phyloP scores from a whole-genome alignment of 768 basidiomycete species.

The Leccinum obscurum region DNA sequence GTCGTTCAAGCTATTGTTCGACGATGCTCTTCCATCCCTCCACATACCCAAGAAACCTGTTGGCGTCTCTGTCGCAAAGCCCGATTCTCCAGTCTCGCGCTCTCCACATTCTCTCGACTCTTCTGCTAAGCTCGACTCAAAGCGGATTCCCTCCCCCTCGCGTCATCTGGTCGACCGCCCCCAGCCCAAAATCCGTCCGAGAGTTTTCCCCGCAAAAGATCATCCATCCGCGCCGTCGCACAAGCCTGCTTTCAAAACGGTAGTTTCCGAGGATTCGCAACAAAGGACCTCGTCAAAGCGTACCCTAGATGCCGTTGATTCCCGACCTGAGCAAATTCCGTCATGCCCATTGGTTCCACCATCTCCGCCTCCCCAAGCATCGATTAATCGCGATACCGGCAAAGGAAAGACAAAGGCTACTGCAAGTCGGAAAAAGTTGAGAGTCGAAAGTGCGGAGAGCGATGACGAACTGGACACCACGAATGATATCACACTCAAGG shows the following conservation, averaged over 20 bases:
- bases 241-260: constrained; percentile 1
- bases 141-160: background rate
- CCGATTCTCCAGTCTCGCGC: background rate
- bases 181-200: constrained; percentile 6
- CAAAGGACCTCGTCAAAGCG: constrained; percentile 45
- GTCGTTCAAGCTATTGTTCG: constrained; percentile 68
- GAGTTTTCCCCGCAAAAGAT: constrained; percentile 17
- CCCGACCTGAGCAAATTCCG: constrained; percentile 7
- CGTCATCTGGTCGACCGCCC: constrained; percentile 3
- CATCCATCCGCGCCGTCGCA: background rate
- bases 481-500: constrained; percentile 23
- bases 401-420: constrained; percentile 42
- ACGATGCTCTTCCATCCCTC: constrained; percentile 42
- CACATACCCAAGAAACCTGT: constrained; percentile 18
- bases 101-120: constrained; percentile 1
- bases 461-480: constrained; percentile 23
- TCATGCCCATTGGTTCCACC: constrained; percentile 53
- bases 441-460: constrained; percentile 36
- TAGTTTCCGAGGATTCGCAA: constrained; percentile 7
- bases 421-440: constrained; percentile 50
- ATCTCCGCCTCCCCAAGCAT: constrained; percentile 57
- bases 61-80: constrained; percentile 27
- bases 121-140: constrained; percentile 8
- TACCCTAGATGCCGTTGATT: constrained; percentile 37
- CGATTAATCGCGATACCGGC: constrained; percentile 31